A percentile compares a stretch with the other conserved stretches of the same genome.
phyloP scores from a whole-genome alignment of 2,329 filamentous ascomycete species.

The Curvularia eragrostidis region DNA sequence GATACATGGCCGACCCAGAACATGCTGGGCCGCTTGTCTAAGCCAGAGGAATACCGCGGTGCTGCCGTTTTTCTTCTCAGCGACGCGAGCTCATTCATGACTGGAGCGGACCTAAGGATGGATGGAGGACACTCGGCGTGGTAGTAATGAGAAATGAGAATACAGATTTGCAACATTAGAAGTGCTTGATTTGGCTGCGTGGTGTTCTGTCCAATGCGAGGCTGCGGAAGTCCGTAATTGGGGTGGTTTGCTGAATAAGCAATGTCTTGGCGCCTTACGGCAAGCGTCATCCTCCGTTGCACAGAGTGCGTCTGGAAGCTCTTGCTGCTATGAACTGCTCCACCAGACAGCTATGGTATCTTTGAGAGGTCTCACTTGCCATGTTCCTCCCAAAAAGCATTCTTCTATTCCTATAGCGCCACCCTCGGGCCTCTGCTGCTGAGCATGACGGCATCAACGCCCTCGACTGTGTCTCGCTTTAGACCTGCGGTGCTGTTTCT shows the following conservation, averaged over 20 bases:
- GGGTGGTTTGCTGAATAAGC: slow-evolving; percentile 17
- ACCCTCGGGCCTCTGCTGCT: slow-evolving; percentile 13
- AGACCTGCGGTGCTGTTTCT: slow-evolving; percentile 61
- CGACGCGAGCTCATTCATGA: slow-evolving; percentile 52
- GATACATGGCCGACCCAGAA: slow-evolving; percentile 82
- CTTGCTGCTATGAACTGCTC: slow-evolving; percentile 18
- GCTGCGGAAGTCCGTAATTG: slow-evolving; percentile 18
- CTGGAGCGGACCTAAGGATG: slow-evolving; percentile 48
- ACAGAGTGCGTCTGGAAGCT: slow-evolving; percentile 8
- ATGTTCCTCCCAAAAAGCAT: slow-evolving; percentile 7
- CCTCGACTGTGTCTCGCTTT: slow-evolving; percentile 48
- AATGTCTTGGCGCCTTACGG: not conserved
- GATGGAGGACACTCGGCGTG: slow-evolving; percentile 50
- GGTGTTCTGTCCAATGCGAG: slow-evolving; percentile 13
- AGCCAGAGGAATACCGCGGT: slow-evolving; percentile 48
- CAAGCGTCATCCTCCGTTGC: slow-evolving; percentile 1
- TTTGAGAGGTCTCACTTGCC: slow-evolving; percentile 19
- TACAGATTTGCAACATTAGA: not conserved
- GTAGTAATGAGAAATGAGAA: slow-evolving; percentile 25
- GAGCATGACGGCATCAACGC: slow-evolving; percentile 43
- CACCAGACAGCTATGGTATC: slow-evolving; percentile 22
- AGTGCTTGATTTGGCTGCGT: not conserved
- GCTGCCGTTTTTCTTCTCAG: slow-evolving; percentile 50
- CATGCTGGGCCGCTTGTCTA: slow-evolving; percentile 67
- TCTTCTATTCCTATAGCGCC: slow-evolving; percentile 7